These are phyloP conservation scores for Ulmus americana DNA, from an alignment of 331 rosid species.

Conservation along the genomic window DNA sequence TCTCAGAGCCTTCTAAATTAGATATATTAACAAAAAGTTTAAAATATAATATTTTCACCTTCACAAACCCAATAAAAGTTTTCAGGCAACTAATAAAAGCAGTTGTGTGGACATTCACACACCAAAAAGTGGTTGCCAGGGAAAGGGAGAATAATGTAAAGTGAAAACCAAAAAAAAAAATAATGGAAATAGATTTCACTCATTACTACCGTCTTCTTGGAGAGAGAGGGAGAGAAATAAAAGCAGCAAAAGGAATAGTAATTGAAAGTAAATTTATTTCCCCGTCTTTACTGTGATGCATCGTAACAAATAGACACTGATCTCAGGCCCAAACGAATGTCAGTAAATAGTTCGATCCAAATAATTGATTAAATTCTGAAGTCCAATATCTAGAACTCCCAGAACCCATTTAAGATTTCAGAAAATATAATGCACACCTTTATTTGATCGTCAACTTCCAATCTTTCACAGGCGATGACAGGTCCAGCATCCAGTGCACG, in stretches of 20 bases:
- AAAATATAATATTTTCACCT: background rate
- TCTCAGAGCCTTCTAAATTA: background rate
- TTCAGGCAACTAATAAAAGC: background rate
- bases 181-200: too few species aligned
- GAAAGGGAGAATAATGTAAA: too few species aligned
- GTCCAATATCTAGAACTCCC: too few species aligned
- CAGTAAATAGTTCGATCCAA: slow-evolving; percentile 13
- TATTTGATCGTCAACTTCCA: slow-evolving; percentile 58
- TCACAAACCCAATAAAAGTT: background rate
- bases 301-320: too few species aligned
- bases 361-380: slow-evolving; percentile 1
- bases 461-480: slow-evolving; percentile 52
- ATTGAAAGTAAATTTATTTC: too few species aligned
- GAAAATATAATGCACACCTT: slow-evolving; percentile 36
- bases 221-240: too few species aligned
- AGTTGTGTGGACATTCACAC: too few species aligned
- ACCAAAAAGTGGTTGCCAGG: too few species aligned
- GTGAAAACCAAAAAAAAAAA: too few species aligned
- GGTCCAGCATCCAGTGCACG: slow-evolving; percentile 94
- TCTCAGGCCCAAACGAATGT: background rate
- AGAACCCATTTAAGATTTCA: background rate
- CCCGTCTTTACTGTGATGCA: too few species aligned
- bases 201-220: too few species aligned
- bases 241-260: too few species aligned
- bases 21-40: background rate